A percentile compares a stretch with the other conserved stretches of the same genome.
Conservation (phyloP, 1,284 basidiomycete species). For the Microbotryum intermedium region DNA sequence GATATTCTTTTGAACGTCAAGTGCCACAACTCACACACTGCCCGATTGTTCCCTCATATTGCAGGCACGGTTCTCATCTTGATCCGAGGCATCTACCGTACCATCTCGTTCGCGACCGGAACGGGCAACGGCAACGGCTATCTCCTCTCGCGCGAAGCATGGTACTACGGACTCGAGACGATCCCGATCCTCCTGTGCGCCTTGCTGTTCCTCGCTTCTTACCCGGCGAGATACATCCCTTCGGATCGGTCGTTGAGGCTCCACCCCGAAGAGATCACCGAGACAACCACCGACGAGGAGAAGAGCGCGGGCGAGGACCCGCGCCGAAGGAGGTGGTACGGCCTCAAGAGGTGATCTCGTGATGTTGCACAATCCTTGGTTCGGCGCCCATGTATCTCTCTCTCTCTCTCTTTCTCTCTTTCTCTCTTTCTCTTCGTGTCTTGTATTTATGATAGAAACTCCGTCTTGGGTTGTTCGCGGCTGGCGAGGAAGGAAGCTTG, state of each 20-base stretch:
- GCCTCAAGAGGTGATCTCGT: too few species aligned
- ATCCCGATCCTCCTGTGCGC: conserved; percentile 13
- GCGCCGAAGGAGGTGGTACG: too few species aligned
- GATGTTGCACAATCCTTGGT: too few species aligned
- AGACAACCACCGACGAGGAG: background rate
- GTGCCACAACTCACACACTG: too few species aligned
- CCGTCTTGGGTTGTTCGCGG: too few species aligned
- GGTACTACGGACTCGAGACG: conserved; percentile 23
- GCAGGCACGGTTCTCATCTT: background rate
- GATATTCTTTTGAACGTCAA: background rate
- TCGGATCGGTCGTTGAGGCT: conserved; percentile 40
- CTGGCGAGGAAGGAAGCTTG: too few species aligned
- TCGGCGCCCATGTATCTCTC: too few species aligned
- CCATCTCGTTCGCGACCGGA: conserved; percentile 20
- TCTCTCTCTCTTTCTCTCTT: too few species aligned
- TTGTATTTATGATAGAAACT: too few species aligned
- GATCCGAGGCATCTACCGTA: conserved; percentile 23
- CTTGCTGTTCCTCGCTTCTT: conserved; percentile 5
- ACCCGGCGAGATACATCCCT: conserved; percentile 11
- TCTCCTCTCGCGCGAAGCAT: conserved; percentile 17
- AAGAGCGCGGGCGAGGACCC: too few species aligned
- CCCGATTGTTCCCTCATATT: background rate
- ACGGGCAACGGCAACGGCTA: conserved; percentile 8
- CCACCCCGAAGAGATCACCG: background rate
- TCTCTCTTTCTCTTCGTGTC: too few species aligned